Evolutionary conservation across 768 basidiomycete species (phyloP).

Genomic region (Tylopilus felleus): DNA sequence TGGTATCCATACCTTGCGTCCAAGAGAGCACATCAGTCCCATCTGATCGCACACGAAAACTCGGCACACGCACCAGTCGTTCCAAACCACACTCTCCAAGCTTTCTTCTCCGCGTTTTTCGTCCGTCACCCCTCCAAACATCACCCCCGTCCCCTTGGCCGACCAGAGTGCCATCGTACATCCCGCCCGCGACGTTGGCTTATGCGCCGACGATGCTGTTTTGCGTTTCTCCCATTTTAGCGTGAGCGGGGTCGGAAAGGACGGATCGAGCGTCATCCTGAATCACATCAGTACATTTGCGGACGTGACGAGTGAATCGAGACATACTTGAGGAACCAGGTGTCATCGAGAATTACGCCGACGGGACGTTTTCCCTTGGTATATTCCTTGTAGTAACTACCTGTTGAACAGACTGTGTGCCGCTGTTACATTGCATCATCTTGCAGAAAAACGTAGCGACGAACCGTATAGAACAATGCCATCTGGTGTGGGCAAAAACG

Average conservation of each 20-base stretch:
- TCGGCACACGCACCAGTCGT: slow-evolving; percentile 53
- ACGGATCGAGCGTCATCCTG: slow-evolving; percentile 33
- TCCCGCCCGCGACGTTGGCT: slow-evolving; percentile 70
- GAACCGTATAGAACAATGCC: slow-evolving; percentile 78
- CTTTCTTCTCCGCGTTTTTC: slow-evolving; percentile 83
- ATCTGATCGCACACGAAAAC: too few relatives aligned
- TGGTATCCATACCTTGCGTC: slow-evolving; percentile 78
- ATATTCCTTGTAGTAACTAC: slow-evolving; percentile 92
- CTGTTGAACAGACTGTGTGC: slow-evolving; percentile 32
- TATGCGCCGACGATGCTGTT: slow-evolving; percentile 52
- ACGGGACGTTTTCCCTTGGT: slow-evolving; percentile 78
- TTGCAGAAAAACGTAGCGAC: neutral
- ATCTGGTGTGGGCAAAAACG: slow-evolving; percentile 73
- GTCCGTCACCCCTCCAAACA: slow-evolving; percentile 89
- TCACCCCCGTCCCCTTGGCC: slow-evolving; percentile 61
- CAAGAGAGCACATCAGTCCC: neutral
- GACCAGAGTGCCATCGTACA: slow-evolving; percentile 86
- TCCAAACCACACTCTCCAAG: slow-evolving; percentile 82
- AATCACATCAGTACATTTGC: neutral
- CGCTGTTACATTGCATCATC: neutral
- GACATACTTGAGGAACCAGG: slow-evolving; percentile 76
- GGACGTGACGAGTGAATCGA: neutral
- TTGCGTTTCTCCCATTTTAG: slow-evolving; percentile 89
- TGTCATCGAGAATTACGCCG: slow-evolving; percentile 87
- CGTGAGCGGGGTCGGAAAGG: slow-evolving; percentile 34